Conservation (phyloP, 345 rosid species). For the Clausena lansium region DNA sequence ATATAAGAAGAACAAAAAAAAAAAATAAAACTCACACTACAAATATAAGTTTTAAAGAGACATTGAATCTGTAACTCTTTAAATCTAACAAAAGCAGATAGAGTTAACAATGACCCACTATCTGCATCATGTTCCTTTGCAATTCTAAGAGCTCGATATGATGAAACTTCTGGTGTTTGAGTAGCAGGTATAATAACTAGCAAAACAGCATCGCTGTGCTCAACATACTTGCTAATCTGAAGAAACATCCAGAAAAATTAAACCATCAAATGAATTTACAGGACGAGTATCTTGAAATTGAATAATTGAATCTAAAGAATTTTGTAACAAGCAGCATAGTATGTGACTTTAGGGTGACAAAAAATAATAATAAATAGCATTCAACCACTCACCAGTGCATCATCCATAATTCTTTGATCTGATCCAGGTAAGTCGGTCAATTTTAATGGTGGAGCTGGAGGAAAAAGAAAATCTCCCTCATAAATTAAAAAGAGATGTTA, state of each 20-base stretch:
- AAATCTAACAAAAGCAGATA: slow-evolving; percentile 8
- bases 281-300: not conserved
- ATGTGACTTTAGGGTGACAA: not conserved
- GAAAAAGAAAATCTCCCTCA: slow-evolving; percentile 1
- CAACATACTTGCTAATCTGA: slow-evolving; percentile 73
- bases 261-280: slow-evolving; percentile 19
- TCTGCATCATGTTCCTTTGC: slow-evolving; percentile 95
- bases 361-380: not conserved
- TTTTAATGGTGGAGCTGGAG: slow-evolving; percentile 91
- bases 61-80: not conserved
- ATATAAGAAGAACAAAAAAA: not conserved
- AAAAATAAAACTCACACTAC: not conserved
- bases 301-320: slow-evolving; percentile 1
- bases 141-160: slow-evolving; percentile 82
- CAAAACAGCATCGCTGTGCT: slow-evolving; percentile 90
- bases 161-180: slow-evolving; percentile 87
- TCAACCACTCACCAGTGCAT: slow-evolving; percentile 64
- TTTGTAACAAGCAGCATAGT: not conserved
- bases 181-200: slow-evolving; percentile 85
- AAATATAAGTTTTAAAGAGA: not conserved
- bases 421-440: slow-evolving; percentile 95
- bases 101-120: slow-evolving; percentile 42
- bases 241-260: slow-evolving; percentile 14
- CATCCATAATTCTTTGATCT: slow-evolving; percentile 93
- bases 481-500: not conserved